Percentiles rank a stretch among this genome's conserved stretches.
Evolutionary conservation across 2,329 filamentous ascomycete genomes (phyloP).

Genomic region (Fusarium siculi): DNA sequence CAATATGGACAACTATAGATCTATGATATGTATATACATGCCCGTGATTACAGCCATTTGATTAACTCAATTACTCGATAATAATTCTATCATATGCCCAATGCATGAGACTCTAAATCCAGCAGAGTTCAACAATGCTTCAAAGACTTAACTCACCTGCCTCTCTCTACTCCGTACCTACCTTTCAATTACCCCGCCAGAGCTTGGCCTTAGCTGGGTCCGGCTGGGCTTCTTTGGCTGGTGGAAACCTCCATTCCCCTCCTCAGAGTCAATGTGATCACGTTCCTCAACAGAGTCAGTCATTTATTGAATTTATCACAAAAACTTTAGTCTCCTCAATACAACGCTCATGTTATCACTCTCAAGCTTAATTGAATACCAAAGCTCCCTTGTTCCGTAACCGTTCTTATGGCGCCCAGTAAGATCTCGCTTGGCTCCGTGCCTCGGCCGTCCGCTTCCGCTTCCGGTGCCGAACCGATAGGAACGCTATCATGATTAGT

Average conservation of each 20-base stretch:
- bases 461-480: slow-evolving; percentile 21
- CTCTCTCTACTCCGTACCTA: background rate
- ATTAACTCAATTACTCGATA: background rate
- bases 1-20: background rate
- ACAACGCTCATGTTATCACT: background rate
- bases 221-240: background rate
- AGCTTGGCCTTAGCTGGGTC: slow-evolving; percentile 31
- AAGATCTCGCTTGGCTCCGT: slow-evolving; percentile 9
- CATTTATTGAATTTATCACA: background rate
- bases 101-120: background rate
- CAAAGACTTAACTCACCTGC: background rate
- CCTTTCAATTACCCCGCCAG: slow-evolving; percentile 34
- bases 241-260: slow-evolving; percentile 15
- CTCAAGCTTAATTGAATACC: background rate
- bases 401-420: background rate
- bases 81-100: background rate
- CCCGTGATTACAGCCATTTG: slow-evolving; percentile 3
- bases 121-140: background rate
- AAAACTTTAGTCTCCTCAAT: background rate
- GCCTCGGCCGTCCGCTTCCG: slow-evolving; percentile 21
- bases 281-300: background rate
- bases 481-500: slow-evolving; percentile 4
- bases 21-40: background rate
- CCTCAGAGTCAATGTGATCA: background rate
- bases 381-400: background rate